phyloP scores from a whole-genome alignment of 768 basidiomycete genomes.

The Mycena haematopus region DNA sequence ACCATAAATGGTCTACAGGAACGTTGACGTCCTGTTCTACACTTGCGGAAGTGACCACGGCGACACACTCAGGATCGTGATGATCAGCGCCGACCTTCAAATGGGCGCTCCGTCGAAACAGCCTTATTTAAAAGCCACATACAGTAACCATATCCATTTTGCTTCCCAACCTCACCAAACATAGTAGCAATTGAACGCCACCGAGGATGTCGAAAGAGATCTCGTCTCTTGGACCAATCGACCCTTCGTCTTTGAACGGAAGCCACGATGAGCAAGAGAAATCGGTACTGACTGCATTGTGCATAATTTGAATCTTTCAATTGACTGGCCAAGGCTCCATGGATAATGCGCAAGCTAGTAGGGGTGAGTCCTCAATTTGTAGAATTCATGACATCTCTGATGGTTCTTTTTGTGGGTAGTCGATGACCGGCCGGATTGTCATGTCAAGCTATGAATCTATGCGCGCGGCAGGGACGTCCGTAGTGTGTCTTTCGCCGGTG shows the following conservation, averaged over 20 bases:
- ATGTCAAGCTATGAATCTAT: conserved; percentile 70
- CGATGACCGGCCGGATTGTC: conserved; percentile 67
- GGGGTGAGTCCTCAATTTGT: conserved; percentile 44
- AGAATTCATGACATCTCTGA: neutral
- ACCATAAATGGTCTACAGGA: too few species aligned
- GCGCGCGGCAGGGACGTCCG: conserved; percentile 61
- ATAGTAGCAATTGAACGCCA: conserved; percentile 1
- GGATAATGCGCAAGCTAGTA: conserved; percentile 69
- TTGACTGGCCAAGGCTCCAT: conserved; percentile 45
- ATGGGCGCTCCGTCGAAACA: neutral
- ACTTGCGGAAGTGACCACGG: neutral
- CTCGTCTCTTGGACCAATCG: conserved; percentile 55
- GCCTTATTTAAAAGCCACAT: neutral
- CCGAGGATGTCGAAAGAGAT: conserved; percentile 28
- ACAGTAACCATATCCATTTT: conserved; percentile 11
- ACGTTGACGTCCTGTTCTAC: too few species aligned
- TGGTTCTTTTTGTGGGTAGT: conserved; percentile 43
- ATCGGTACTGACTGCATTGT: conserved; percentile 20
- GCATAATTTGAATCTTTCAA: too few species aligned
- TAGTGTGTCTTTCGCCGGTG: conserved; percentile 68
- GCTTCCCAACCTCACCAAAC: conserved; percentile 34
- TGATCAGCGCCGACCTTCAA: neutral
- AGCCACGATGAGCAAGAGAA: conserved; percentile 57
- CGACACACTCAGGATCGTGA: neutral
- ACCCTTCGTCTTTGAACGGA: conserved; percentile 51